A percentile compares a stretch with the other conserved stretches of the same genome.
Conservation (phyloP, 768 basidiomycete species). For the Clathrus columnatus region DNA sequence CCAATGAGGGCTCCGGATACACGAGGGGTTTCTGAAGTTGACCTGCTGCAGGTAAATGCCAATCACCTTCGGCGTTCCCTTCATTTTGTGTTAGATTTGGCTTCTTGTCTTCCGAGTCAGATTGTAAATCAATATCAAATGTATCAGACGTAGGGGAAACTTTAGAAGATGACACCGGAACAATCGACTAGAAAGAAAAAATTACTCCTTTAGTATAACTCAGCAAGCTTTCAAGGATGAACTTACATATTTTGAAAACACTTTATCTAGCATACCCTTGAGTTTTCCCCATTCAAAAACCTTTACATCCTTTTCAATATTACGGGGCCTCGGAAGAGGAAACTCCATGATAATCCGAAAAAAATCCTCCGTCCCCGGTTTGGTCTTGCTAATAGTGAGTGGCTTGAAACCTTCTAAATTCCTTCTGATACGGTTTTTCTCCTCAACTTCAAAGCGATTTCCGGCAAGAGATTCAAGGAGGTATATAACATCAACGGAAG, state of each 20-base stretch:
- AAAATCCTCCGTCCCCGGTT: conserved; percentile 70
- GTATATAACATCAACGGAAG: conserved; percentile 93
- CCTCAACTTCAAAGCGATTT: conserved; percentile 78
- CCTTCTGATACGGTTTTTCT: conserved; percentile 92
- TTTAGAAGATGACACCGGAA: background rate
- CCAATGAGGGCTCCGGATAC: no score
- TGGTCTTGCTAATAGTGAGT: conserved; percentile 82
- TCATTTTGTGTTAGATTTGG: no score
- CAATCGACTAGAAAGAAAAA: background rate
- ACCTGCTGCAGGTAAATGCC: no score
- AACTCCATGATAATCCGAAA: conserved; percentile 97
- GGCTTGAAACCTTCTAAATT: conserved; percentile 92
- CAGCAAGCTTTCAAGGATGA: no score
- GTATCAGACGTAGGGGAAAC: background rate
- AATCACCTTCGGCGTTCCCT: no score
- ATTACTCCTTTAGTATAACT: no score
- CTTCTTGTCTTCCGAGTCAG: background rate
- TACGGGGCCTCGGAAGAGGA: conserved; percentile 86
- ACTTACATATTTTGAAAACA: conserved; percentile 77
- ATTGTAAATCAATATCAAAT: background rate
- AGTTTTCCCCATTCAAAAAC: conserved; percentile 71
- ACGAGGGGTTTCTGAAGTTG: no score
- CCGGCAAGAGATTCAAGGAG: conserved; percentile 78
- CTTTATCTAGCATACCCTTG: conserved; percentile 68
- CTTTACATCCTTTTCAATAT: conserved; percentile 96